Evolutionary conservation across 2,329 filamentous ascomycete genomes (phyloP).

Genomic region (Penicillium sp.): DNA sequence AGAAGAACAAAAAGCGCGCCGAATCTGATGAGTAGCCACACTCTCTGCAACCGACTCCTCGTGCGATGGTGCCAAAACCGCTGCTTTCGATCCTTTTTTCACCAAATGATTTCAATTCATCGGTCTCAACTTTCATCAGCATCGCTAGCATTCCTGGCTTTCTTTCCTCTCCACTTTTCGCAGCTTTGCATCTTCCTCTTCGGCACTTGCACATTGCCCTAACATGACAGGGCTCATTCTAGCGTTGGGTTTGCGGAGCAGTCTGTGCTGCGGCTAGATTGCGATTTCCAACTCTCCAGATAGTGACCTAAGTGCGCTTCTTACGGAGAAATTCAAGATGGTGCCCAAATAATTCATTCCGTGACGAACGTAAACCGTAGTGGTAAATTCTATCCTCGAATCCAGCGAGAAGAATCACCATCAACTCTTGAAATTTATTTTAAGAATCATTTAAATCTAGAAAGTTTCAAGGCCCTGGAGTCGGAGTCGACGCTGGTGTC

Average conservation of each 20-base stretch:
- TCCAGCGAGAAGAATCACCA: conserved; percentile 8
- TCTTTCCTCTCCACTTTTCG: too few species aligned
- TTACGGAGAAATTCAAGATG: too few species aligned
- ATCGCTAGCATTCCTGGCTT: neutral
- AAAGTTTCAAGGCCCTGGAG: conserved; percentile 29
- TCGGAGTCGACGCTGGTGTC: conserved; percentile 54
- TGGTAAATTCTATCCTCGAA: conserved; percentile 4
- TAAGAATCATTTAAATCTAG: neutral
- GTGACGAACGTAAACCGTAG: neutral
- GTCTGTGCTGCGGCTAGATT: too few species aligned
- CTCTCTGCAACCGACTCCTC: neutral
- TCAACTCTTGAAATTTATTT: neutral
- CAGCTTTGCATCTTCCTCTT: neutral
- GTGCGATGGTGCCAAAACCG: too few species aligned
- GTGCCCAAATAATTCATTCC: neutral
- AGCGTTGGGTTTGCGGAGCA: too few species aligned
- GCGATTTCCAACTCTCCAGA: too few species aligned
- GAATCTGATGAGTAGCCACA: neutral
- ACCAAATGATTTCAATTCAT: neutral
- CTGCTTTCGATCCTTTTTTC: too few species aligned
- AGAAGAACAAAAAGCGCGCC: neutral
- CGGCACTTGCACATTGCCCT: neutral
- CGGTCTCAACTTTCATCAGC: neutral
- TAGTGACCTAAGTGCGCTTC: too few species aligned
- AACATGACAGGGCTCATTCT: too few species aligned